phyloP scores from a whole-genome alignment of 495 filamentous ascomycete species.

The Daldinia bambusicola region DNA sequence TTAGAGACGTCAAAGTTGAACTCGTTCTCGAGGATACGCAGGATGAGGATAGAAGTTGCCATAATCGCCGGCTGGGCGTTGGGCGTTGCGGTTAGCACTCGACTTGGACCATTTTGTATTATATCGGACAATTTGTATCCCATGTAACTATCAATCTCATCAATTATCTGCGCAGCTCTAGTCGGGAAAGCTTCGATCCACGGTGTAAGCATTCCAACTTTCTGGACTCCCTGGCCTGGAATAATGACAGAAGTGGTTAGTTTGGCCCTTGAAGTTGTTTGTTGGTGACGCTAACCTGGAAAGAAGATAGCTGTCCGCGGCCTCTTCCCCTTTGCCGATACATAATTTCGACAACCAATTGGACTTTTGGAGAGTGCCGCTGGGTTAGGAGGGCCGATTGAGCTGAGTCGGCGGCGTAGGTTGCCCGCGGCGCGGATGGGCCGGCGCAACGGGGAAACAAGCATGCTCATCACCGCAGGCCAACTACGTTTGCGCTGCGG shows the following conservation, averaged over 20 bases:
- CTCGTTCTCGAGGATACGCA: slow-evolving; percentile 86
- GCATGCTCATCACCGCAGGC: slow-evolving; percentile 45
- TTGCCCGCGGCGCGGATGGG: slow-evolving; percentile 24
- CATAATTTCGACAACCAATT: slow-evolving; percentile 27
- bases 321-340: slow-evolving; percentile 43
- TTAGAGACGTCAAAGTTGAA: slow-evolving; percentile 78
- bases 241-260: slow-evolving; percentile 24
- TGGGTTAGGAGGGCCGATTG: slow-evolving; percentile 8
- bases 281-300: slow-evolving; percentile 64
- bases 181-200: slow-evolving; percentile 86
- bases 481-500: slow-evolving; percentile 43
- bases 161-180: slow-evolving; percentile 74
- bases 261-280: not conserved
- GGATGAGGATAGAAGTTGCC: slow-evolving; percentile 89
- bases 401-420: slow-evolving; percentile 21
- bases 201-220: slow-evolving; percentile 86
- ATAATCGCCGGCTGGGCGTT: slow-evolving; percentile 97
- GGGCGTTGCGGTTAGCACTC: slow-evolving; percentile 78
- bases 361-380: slow-evolving; percentile 1
- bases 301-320: slow-evolving; percentile 86
- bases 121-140: slow-evolving; percentile 75
- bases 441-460: slow-evolving; percentile 40
- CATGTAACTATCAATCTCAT: slow-evolving; percentile 84
- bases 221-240: slow-evolving; percentile 92
- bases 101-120: slow-evolving; percentile 81